phyloP scores from a whole-genome alignment of 192 early-diverging fungal genomes.

The Physocladia obscura region DNA sequence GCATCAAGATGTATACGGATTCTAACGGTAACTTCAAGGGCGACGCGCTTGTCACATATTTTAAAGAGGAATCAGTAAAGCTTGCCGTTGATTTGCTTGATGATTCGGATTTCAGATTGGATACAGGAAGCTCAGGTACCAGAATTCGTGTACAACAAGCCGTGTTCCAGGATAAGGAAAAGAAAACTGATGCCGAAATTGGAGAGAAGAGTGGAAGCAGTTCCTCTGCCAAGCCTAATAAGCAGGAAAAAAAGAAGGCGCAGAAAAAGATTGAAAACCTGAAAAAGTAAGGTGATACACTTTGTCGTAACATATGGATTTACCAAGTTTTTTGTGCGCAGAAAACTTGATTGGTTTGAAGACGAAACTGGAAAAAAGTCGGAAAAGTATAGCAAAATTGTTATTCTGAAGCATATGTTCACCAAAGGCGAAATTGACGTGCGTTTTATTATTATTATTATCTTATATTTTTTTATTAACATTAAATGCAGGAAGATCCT shows the following conservation, averaged over 20 bases:
- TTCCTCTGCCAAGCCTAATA: conserved; percentile 1
- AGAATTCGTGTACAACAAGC: conserved; percentile 78
- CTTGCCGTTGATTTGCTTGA: conserved; percentile 84
- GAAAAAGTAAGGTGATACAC: conserved; percentile 78
- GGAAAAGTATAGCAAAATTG: conserved; percentile 76
- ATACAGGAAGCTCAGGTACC: conserved; percentile 32
- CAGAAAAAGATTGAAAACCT: conserved; percentile 59
- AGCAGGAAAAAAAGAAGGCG: conserved; percentile 42
- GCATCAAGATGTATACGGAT: conserved; percentile 87
- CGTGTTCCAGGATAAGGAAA: conserved; percentile 76
- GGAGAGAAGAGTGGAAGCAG: not conserved
- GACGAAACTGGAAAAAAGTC: conserved; percentile 61
- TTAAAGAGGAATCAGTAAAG: conserved; percentile 85
- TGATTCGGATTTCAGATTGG: conserved; percentile 75
- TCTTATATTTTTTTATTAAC: conserved; percentile 5
- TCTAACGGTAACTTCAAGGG: conserved; percentile 73
- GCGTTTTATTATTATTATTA: conserved; percentile 14
- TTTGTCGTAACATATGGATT: not conserved
- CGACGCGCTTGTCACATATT: conserved; percentile 89
- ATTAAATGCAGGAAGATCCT: conserved; percentile 67
- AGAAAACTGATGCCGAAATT: conserved; percentile 17
- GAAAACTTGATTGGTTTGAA: conserved; percentile 92
- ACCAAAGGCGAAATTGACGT: conserved; percentile 84
- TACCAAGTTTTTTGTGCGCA: too few species aligned
- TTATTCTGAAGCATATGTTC: conserved; percentile 96